Conservation (phyloP, 352 stramenopile genomes). For the Phytophthora pisi region DNA sequence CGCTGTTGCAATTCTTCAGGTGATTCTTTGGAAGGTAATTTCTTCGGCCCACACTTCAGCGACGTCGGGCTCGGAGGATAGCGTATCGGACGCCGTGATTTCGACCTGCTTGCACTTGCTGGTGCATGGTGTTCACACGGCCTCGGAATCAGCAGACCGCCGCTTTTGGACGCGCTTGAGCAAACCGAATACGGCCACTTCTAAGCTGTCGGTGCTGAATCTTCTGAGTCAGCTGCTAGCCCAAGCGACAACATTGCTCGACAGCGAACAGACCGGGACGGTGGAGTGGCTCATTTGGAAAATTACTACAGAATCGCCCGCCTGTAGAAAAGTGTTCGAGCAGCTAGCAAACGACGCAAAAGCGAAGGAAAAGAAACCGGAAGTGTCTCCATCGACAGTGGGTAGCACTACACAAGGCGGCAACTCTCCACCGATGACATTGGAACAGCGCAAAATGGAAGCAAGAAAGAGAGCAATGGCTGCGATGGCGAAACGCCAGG, state of each 20-base stretch:
- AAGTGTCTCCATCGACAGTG: slow-evolving; percentile 7
- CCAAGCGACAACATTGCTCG: slow-evolving; percentile 50
- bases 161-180: slow-evolving; percentile 66
- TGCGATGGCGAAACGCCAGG: slow-evolving; percentile 84
- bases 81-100: slow-evolving; percentile 82
- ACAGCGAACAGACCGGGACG: slow-evolving; percentile 76
- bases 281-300: slow-evolving; percentile 81
- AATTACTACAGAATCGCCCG: slow-evolving; percentile 49
- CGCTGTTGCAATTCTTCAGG: slow-evolving; percentile 66
- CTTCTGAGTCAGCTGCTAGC: slow-evolving; percentile 62
- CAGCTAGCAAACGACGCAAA: slow-evolving; percentile 42
- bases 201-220: slow-evolving; percentile 54
- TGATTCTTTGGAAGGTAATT: slow-evolving; percentile 72
- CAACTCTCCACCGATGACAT: slow-evolving; percentile 41
- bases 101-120: slow-evolving; percentile 84
- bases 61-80: slow-evolving; percentile 29
- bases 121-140: slow-evolving; percentile 78
- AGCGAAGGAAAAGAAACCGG: slow-evolving; percentile 28
- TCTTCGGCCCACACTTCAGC: slow-evolving; percentile 25
- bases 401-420: slow-evolving; percentile 3
- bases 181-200: slow-evolving; percentile 33
- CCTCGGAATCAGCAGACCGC: slow-evolving; percentile 27
- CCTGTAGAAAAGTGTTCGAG: slow-evolving; percentile 46
- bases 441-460: slow-evolving; percentile 81
- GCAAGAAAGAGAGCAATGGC: slow-evolving; percentile 78